These are phyloP conservation scores for Emmonsiellopsis sp. DNA, from an alignment of 2,329 filamentous ascomycete genomes.

Conservation along the genomic window DNA sequence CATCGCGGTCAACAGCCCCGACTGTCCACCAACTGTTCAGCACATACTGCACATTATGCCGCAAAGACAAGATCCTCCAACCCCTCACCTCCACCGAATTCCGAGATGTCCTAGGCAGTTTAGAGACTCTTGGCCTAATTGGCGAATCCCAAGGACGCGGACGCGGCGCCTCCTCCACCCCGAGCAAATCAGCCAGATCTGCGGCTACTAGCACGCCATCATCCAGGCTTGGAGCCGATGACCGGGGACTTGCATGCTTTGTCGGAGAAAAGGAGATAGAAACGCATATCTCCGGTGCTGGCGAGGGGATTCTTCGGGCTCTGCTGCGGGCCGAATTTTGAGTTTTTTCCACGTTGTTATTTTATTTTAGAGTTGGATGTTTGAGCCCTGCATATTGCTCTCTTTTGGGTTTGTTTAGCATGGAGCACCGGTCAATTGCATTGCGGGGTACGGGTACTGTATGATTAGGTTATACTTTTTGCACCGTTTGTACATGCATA, in stretches of 20 bases:
- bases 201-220: neutral
- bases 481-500: no score
- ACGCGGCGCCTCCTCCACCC: slow-evolving; percentile 44
- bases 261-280: slow-evolving; percentile 73
- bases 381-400: neutral
- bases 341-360: slow-evolving; percentile 8
- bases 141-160: slow-evolving; percentile 56
- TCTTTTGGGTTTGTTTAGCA: neutral
- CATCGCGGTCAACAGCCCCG: slow-evolving; percentile 51
- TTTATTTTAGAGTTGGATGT: neutral
- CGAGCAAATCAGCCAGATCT: slow-evolving; percentile 38
- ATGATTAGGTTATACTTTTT: no score
- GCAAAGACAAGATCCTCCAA: slow-evolving; percentile 77
- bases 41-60: slow-evolving; percentile 75
- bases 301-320: slow-evolving; percentile 37
- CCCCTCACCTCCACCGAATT: slow-evolving; percentile 88
- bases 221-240: slow-evolving; percentile 46
- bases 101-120: slow-evolving; percentile 77
- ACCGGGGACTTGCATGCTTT: slow-evolving; percentile 68
- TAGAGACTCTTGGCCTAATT: slow-evolving; percentile 81
- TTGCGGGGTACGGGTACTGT: no score
- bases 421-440: no score
- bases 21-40: slow-evolving; percentile 78
- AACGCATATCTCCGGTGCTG: slow-evolving; percentile 53
- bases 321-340: slow-evolving; percentile 27